These are phyloP conservation scores for Psilocybe mexicana DNA, from an alignment of 1,284 basidiomycete genomes.

Conservation along the genomic window DNA sequence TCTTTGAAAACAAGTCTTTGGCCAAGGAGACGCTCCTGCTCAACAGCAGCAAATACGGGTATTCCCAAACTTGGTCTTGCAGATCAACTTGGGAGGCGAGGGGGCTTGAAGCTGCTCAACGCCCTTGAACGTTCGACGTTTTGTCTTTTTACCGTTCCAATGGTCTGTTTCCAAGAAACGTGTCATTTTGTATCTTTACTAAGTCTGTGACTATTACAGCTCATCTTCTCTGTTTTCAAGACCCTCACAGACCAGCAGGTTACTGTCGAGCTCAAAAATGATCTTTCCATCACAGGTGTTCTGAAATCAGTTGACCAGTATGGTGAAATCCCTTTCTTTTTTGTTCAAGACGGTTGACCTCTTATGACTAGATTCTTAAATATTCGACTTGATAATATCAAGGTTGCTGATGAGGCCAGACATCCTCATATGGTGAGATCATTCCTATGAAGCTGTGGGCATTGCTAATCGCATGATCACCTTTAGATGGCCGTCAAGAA, in stretches of 20 bases:
- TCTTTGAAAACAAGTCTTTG: no score
- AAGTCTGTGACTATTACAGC: slow-evolving; percentile 44
- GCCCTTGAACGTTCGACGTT: no score
- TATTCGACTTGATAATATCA: slow-evolving; percentile 94
- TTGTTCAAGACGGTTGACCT: neutral
- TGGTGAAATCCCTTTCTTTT: slow-evolving; percentile 32
- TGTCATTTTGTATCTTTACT: slow-evolving; percentile 11
- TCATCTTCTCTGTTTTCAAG: slow-evolving; percentile 99
- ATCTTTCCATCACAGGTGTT: slow-evolving; percentile 94
- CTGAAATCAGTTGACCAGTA: slow-evolving; percentile 98
- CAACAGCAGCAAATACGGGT: no score
- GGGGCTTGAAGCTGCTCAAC: no score
- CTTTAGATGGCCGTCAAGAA: slow-evolving; percentile 96
- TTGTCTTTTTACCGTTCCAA: slow-evolving; percentile 2
- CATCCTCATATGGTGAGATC: slow-evolving; percentile 94
- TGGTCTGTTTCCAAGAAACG: slow-evolving; percentile 20
- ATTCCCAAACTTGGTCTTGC: no score
- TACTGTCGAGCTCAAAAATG: slow-evolving; percentile 99
- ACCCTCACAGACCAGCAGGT: slow-evolving; percentile 97
- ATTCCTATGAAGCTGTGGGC: neutral
- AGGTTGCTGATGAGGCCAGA: slow-evolving; percentile 87
- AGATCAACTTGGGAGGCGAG: no score
- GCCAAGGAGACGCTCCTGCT: no score
- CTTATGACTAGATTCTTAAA: slow-evolving; percentile 80
- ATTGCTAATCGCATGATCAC: neutral